Conservation (phyloP, 306 rosid species). For the Psophocarpus tetragonolobus region DNA sequence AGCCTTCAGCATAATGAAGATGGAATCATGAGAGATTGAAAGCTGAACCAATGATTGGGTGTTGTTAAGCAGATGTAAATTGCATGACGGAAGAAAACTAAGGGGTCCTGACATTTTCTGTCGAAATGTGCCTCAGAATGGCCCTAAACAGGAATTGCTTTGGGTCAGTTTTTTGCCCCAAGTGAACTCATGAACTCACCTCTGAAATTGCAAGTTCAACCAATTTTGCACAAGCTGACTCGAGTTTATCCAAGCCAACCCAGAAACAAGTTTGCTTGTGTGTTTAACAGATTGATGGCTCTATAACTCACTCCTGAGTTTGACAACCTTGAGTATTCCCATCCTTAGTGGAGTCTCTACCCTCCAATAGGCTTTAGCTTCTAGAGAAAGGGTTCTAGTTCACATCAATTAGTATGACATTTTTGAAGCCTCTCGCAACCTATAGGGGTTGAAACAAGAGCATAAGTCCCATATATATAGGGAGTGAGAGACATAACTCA, state of each 20-base stretch:
- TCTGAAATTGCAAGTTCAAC: background rate
- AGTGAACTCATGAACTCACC: background rate
- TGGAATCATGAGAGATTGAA: background rate
- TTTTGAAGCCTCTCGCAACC: background rate
- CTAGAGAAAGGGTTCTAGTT: background rate
- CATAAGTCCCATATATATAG: background rate
- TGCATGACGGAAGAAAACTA: background rate
- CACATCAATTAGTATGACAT: background rate
- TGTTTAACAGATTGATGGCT: background rate
- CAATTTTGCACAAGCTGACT: background rate
- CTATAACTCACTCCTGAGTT: background rate
- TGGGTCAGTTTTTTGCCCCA: background rate
- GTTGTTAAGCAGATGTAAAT: background rate
- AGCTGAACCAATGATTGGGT: background rate
- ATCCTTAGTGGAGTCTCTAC: background rate
- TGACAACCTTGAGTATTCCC: background rate
- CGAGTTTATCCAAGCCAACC: background rate
- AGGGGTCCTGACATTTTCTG: background rate
- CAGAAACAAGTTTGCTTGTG: background rate
- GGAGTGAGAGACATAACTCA: background rate
- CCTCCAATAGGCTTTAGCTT: background rate
- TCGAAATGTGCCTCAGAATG: background rate
- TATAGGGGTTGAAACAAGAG: background rate
- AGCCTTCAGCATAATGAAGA: background rate
- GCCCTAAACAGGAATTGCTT: background rate